Evolutionary conservation across 139 green algal genomes (phyloP).

Genomic region (Chlamydomonas sp.): DNA sequence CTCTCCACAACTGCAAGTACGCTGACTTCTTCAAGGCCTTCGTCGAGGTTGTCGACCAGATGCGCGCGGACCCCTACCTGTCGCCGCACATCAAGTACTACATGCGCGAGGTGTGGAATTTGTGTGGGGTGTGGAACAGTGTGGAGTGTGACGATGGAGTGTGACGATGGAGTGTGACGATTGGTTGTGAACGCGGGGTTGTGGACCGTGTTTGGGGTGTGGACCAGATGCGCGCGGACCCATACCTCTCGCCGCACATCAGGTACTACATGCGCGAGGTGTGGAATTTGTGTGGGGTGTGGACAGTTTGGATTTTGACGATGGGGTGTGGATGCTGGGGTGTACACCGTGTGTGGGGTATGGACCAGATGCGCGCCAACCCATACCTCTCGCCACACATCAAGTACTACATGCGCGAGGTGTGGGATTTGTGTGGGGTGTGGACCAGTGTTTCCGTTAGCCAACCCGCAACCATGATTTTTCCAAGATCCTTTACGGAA

Average conservation of each 20-base stretch:
- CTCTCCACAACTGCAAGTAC: too few species aligned
- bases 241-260: conserved; percentile 77
- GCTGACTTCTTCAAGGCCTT: too few species aligned
- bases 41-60: conserved; percentile 33
- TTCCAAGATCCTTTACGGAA: too few species aligned
- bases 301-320: conserved; percentile 11
- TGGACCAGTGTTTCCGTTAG: too few species aligned
- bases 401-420: conserved; percentile 88
- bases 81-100: conserved; percentile 86
- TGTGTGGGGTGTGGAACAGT: background rate
- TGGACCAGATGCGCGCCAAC: conserved; percentile 59
- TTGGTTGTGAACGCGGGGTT: conserved; percentile 46
- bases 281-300: too few species aligned
- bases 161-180: background rate
- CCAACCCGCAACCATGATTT: too few species aligned
- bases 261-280: conserved; percentile 90
- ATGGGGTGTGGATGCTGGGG: background rate
- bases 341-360: conserved; percentile 14
- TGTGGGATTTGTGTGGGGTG: background rate
- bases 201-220: too few species aligned
- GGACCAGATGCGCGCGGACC: conserved; percentile 55
- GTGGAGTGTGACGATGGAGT: conserved; percentile 3
- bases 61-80: conserved; percentile 74
- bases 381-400: conserved; percentile 79
- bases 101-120: conserved; percentile 64